phyloP scores from a whole-genome alignment of 106 monocot genomes.

The Allium cepa region DNA sequence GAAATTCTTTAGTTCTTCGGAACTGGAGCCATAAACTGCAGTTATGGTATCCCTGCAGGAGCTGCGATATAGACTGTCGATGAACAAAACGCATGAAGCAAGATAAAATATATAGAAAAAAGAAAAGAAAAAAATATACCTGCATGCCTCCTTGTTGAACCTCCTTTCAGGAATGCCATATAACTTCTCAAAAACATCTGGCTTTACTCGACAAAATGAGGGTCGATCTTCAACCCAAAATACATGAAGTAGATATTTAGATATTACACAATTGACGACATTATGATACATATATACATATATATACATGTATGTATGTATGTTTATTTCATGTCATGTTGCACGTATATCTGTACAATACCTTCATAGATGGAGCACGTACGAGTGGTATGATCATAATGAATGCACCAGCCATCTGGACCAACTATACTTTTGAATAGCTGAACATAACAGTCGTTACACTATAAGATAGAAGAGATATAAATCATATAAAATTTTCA shows the following conservation, averaged over 20 bases:
- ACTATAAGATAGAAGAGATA: neutral
- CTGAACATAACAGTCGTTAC: conserved; percentile 1
- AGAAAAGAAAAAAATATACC: conserved; percentile 5
- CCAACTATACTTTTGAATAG: conserved; percentile 43
- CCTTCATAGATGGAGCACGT: conserved; percentile 50
- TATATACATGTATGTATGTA: fast-evolving
- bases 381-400: conserved; percentile 35
- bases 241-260: too few species aligned
- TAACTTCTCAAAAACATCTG: conserved; percentile 40
- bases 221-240: conserved; percentile 32
- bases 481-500: too few species aligned
- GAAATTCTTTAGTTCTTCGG: conserved; percentile 48
- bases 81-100: neutral
- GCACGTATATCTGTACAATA: neutral
- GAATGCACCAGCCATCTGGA: conserved; percentile 60
- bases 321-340: too few species aligned
- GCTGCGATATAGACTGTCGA: conserved; percentile 22
- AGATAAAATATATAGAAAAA: neutral
- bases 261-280: neutral
- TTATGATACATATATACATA: too few species aligned
- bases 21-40: conserved; percentile 33
- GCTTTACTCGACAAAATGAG: conserved; percentile 51
- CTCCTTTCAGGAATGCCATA: conserved; percentile 36
- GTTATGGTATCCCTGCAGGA: conserved; percentile 36
- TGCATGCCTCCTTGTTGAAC: conserved; percentile 60